phyloP scores from a whole-genome alignment of 2,329 filamentous ascomycete genomes.

The Pseudogymnoascus sp. region DNA sequence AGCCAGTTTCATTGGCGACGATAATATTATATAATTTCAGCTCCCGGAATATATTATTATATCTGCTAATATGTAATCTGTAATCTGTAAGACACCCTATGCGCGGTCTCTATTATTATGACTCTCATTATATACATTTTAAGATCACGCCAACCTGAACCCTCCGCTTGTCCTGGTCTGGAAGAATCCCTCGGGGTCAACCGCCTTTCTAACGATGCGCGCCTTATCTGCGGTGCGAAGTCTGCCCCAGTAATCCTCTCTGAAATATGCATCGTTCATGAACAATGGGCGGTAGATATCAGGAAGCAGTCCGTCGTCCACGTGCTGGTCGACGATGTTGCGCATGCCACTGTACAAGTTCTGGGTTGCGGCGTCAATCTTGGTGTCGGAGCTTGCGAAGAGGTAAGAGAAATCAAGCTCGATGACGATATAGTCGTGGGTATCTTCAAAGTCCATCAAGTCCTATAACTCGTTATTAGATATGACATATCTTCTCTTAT shows the following conservation, averaged over 20 bases:
- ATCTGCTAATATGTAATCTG: neutral
- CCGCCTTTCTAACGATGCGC: constrained; percentile 21
- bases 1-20: neutral
- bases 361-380: constrained; percentile 4
- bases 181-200: constrained; percentile 26
- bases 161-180: constrained; percentile 20
- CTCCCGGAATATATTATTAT: neutral
- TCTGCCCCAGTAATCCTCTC: constrained; percentile 15
- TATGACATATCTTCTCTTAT: neutral
- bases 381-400: neutral
- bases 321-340: neutral
- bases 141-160: constrained; percentile 21
- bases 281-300: constrained; percentile 25
- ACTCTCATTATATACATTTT: neutral
- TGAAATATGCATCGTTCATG: constrained; percentile 28
- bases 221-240: constrained; percentile 7
- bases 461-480: constrained; percentile 12
- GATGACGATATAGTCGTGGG: constrained; percentile 25
- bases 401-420: constrained; percentile 27
- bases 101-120: neutral
- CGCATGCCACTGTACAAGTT: constrained; percentile 9
- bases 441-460: constrained; percentile 20
- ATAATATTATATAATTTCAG: neutral
- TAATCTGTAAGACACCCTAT: too few species aligned
- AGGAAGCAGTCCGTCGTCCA: constrained; percentile 5